These are phyloP conservation scores for Mycena olivaceomarginata DNA, from an alignment of 768 basidiomycete species.

Conservation along the genomic window DNA sequence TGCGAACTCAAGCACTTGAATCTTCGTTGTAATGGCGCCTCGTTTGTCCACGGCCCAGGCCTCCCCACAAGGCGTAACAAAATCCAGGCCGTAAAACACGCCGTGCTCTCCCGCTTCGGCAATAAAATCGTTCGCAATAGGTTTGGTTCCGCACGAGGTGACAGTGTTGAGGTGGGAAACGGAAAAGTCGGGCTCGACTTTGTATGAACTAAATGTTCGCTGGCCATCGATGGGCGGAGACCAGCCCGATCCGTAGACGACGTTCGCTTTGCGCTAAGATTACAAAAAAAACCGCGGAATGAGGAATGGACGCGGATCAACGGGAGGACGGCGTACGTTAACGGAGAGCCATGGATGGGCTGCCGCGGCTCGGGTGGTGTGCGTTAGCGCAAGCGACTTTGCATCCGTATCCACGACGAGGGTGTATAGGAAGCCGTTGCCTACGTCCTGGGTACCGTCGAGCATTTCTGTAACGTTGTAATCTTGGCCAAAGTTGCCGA, in stretches of 20 bases:
- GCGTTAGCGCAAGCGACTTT: conserved; percentile 35
- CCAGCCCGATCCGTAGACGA: conserved; percentile 48
- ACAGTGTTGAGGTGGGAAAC: conserved; percentile 44
- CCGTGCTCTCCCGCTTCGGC: conserved; percentile 36
- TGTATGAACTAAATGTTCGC: conserved; percentile 45
- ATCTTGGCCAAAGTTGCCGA: conserved; percentile 46
- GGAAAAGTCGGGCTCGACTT: conserved; percentile 43
- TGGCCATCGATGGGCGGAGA: conserved; percentile 40
- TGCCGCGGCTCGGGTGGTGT: conserved; percentile 42
- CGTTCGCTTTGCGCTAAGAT: conserved; percentile 39
- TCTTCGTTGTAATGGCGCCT: conserved; percentile 37
- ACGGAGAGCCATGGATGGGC: conserved; percentile 49
- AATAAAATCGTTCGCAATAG: conserved; percentile 49
- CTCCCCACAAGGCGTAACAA: conserved; percentile 47
- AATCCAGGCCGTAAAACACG: conserved; percentile 46
- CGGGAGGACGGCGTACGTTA: conserved; percentile 40
- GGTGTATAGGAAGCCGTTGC: conserved; percentile 44
- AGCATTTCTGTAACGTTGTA: conserved; percentile 49
- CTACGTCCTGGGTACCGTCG: conserved; percentile 47
- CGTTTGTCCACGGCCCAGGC: conserved; percentile 42
- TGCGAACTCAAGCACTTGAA: conserved; percentile 40
- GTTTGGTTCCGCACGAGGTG: conserved; percentile 47
- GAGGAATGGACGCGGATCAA: conserved; percentile 9
- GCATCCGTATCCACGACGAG: conserved; percentile 41
- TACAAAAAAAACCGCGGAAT: background rate